Percentiles rank a stretch among this genome's conserved stretches.
Evolutionary conservation across 495 filamentous ascomycete species (phyloP).

Genomic region (Aeminium ludgeri): DNA sequence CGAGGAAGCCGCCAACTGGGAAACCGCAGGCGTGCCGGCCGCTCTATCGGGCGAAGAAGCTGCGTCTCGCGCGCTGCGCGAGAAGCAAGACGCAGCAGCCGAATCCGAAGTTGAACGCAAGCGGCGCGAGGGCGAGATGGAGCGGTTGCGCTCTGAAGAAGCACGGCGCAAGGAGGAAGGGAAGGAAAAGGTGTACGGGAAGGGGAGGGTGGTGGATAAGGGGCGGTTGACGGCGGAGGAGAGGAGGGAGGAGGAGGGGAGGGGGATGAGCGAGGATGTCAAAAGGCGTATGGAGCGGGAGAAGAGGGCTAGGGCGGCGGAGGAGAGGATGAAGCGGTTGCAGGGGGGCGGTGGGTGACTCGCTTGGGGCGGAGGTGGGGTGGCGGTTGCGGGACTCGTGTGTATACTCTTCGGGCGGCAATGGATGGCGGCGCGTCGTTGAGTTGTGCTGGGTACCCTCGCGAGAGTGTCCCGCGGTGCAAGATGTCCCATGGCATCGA

Average conservation of each 20-base stretch:
- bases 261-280: slow-evolving; percentile 75
- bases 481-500: too few species aligned
- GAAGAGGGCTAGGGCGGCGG: slow-evolving; percentile 64
- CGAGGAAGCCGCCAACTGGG: slow-evolving; percentile 66
- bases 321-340: slow-evolving; percentile 63
- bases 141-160: slow-evolving; percentile 25
- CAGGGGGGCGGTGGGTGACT: slow-evolving; percentile 18
- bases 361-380: too few species aligned
- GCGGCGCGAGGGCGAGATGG: slow-evolving; percentile 32
- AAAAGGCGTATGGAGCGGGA: slow-evolving; percentile 63
- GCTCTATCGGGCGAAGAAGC: slow-evolving; percentile 51
- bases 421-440: too few species aligned
- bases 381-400: too few species aligned
- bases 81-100: slow-evolving; percentile 33
- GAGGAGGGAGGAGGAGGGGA: slow-evolving; percentile 61
- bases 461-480: too few species aligned
- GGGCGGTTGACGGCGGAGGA: slow-evolving; percentile 35
- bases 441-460: too few species aligned
- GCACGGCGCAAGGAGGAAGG: slow-evolving; percentile 34
- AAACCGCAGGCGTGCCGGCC: slow-evolving; percentile 49
- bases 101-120: slow-evolving; percentile 39
- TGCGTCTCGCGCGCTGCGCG: slow-evolving; percentile 43
- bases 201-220: slow-evolving; percentile 28
- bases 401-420: too few species aligned
- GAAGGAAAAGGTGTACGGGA: slow-evolving; percentile 45